Conservation (phyloP, 1,139 yeast genomes). For the Hyphopichia fennica region DNA sequence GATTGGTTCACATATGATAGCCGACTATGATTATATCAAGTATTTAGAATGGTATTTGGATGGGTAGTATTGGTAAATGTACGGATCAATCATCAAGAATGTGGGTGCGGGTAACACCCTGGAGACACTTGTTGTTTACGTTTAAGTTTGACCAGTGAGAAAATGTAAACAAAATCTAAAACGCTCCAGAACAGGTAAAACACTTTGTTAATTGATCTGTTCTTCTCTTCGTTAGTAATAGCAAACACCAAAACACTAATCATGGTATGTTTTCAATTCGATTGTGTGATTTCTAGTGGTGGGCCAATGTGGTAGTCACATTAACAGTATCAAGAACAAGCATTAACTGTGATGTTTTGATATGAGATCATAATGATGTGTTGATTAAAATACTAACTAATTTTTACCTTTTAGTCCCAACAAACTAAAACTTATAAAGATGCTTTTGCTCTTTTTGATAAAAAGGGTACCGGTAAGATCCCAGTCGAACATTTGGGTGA, state of each 20-base stretch:
- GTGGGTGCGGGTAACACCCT: background rate
- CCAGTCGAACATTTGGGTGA: constrained; percentile 90
- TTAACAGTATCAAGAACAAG: too few species aligned
- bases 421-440: constrained; percentile 82
- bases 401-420: constrained; percentile 30
- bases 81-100: too few species aligned
- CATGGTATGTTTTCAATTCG: background rate
- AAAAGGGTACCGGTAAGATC: constrained; percentile 92
- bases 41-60: too few species aligned
- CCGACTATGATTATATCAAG: too few species aligned
- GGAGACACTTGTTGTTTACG: background rate
- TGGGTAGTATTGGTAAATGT: too few species aligned
- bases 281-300: background rate
- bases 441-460: constrained; percentile 96
- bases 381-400: background rate
- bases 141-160: background rate
- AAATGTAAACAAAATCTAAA: background rate
- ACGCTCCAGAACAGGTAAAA: background rate
- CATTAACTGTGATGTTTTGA: too few species aligned
- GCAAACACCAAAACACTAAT: background rate
- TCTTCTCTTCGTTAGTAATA: background rate
- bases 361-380: too few species aligned
- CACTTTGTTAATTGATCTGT: background rate
- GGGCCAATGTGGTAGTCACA: too few species aligned
- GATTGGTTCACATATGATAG: too few species aligned